Evolutionary conservation across 1,139 yeast genomes (phyloP), one percentile per base, ranked within the genome.

Genomic region (Suhomyces yuchorum): DNA sequence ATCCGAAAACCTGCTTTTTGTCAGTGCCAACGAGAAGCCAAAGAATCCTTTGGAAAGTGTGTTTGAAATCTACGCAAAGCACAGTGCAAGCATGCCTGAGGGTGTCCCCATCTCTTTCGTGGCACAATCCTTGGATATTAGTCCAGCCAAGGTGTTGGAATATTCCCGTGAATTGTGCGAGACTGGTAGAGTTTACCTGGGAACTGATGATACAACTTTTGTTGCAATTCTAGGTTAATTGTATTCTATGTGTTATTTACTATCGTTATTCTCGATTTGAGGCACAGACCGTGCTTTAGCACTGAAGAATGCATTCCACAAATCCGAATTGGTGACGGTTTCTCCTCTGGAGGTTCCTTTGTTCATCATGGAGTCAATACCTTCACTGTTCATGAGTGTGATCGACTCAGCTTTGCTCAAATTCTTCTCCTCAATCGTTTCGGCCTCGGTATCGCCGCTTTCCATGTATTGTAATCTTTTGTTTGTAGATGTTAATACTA

Each of bases 21-120:
- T 55, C 22, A 62, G 63, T 30, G 62, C 48, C 40, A 47, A 47
- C 34, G 56, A 55, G 52, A 11, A 51, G 44, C 35, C 23, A 67
- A 40, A 56, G 62, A 14, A 65, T 80, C 60, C 67, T 8, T 58
- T 65, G 32, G 81, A 80, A 46, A 71, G 65, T 54, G 75, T 84
- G 37, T 69, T 74, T 48, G 73, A 73, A n/a, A 72, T 80, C 40
- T 69, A 85, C 61, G 69, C 72, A 55, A 76, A 76, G 49, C 66
- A 81, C 56, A 73, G 82, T 37, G 74, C 77, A 42, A 69, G 81
- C 14, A 85, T 85, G 83, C 74, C 81, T 11, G 91, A 85, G 59
- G 93, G 93, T 54, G 90, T 86, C 8, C 90, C 89, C 18, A 70
- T 82, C 17, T 79, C 77, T 49, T 73, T 80, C 50, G 79, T 87